phyloP scores from a whole-genome alignment of 306 rosid species.

The Luffa aegyptiaca region DNA sequence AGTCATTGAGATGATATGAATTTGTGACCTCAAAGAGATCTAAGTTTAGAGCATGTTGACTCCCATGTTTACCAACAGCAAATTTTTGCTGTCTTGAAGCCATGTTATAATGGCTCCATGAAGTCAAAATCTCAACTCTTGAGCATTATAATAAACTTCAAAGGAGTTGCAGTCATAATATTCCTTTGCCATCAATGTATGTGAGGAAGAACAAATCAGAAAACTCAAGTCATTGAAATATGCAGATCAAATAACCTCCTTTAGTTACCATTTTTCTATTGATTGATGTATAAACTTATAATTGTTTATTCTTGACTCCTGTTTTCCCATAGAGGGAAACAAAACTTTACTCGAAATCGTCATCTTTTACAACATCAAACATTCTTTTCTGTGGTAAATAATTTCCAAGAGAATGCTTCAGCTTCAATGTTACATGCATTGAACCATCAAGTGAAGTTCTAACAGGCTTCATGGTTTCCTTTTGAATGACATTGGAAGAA shows the following conservation, averaged over 20 bases:
- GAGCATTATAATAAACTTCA: not conserved
- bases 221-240: not conserved
- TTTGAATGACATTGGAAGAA: conserved; percentile 23
- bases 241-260: not conserved
- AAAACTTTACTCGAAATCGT: conserved; percentile 28
- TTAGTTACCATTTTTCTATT: not conserved
- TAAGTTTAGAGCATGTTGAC: not conserved
- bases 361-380: conserved; percentile 15
- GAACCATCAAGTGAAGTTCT: conserved; percentile 22
- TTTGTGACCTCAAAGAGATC: not conserved
- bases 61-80: not conserved
- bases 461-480: conserved; percentile 22
- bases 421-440: conserved; percentile 20
- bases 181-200: not conserved
- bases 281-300: not conserved
- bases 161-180: not conserved
- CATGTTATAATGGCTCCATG: not conserved
- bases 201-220: not conserved
- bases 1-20: not conserved
- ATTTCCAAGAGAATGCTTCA: conserved; percentile 29
- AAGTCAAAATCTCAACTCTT: not conserved
- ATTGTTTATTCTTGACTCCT: not conserved
- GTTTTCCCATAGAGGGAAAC: not conserved
- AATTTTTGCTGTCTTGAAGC: not conserved
- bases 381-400: conserved; percentile 55